Base-by-base conservation (phyloP, 169 alveolate species). In the Plasmodium gallinaceum region DNA sequence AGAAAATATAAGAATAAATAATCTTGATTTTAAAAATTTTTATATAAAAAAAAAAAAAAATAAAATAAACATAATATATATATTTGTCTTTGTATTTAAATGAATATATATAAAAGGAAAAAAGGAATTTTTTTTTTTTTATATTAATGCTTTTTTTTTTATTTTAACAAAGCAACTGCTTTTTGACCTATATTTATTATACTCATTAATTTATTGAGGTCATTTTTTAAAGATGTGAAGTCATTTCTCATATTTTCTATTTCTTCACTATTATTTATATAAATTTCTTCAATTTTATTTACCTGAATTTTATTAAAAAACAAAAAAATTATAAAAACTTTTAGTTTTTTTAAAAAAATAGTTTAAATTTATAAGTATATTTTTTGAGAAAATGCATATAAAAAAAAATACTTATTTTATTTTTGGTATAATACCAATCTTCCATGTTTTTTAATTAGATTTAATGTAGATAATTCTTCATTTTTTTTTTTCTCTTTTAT, bases 371-470 rank as follows among this genome's bases (percentile, higher is more conserved):
- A 18, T 18, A 75, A 32, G 1, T 2, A 32, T 32, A 32, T 32
- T 32, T 32, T 32, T 32, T 37, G 62, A 9, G 62, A 52, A 52
- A 52, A 16, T 16, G 12, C 26, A 22, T 45, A 14, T 70, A 58
- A 58, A 58, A 2, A 18, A 37, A 18, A n/a, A 20, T 24, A 16
- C 12, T 5, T 20, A 18, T 43, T 20, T 69, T 8, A 9, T 16
- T 68, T 69, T 76, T 68, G 12, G n/a, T 66, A 10, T 66, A 12
- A 22, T 76, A 76, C 89, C 69, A 76, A 9, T 39, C 39, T 18
- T 32, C 89, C 89, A 58, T 76, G 89, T 22, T 76, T 76, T 37
- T 76, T 76, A 37, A 76, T 64, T 26, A 76, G 61, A 73, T 43
- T 18, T 42, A 76, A 68, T 5, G 89, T 75, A 14, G 74, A 64